Percentiles rank a stretch among this genome's conserved stretches.
phyloP scores from a whole-genome alignment of 2,329 filamentous ascomycete genomes.

The Penicillium sclerotiorum region DNA sequence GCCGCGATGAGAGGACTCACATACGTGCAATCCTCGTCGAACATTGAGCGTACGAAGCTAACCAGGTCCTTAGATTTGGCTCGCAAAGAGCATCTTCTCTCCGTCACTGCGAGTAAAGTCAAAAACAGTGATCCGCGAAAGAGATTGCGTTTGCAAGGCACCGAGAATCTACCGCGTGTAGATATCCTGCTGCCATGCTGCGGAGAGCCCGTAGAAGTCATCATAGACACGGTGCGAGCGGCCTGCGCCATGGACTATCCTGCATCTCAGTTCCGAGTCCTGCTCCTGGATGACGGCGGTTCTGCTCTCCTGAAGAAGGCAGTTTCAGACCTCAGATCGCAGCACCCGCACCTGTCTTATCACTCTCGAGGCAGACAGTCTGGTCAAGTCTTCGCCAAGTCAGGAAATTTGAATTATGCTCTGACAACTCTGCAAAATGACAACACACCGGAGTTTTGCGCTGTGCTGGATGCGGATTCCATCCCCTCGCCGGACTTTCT shows the following conservation, averaged over 20 bases:
- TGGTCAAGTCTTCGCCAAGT: constrained; percentile 37
- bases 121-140: constrained; percentile 13
- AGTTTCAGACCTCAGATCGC: constrained; percentile 41
- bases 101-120: constrained; percentile 20
- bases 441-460: constrained; percentile 32
- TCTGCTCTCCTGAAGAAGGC: constrained; percentile 46
- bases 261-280: constrained; percentile 54
- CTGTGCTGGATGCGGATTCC: constrained; percentile 40
- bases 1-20: not conserved
- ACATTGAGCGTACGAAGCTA: too few relatives aligned
- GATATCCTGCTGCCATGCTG: constrained; percentile 63
- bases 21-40: not conserved
- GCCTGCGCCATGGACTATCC: constrained; percentile 61
- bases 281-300: constrained; percentile 59
- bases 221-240: constrained; percentile 60
- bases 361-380: constrained; percentile 52
- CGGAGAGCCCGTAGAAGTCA: constrained; percentile 58
- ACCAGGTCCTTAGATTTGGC: constrained; percentile 18
- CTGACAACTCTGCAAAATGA: constrained; percentile 28
- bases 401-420: constrained; percentile 42
- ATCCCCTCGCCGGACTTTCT: constrained; percentile 40
- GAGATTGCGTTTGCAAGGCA: constrained; percentile 27
- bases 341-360: constrained; percentile 57
- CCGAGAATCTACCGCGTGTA: constrained; percentile 54
- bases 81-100: constrained; percentile 28